These are phyloP conservation scores for Alternaria tenuissima DNA, from an alignment of 2,329 filamentous ascomycete species.

Conservation along the genomic window DNA sequence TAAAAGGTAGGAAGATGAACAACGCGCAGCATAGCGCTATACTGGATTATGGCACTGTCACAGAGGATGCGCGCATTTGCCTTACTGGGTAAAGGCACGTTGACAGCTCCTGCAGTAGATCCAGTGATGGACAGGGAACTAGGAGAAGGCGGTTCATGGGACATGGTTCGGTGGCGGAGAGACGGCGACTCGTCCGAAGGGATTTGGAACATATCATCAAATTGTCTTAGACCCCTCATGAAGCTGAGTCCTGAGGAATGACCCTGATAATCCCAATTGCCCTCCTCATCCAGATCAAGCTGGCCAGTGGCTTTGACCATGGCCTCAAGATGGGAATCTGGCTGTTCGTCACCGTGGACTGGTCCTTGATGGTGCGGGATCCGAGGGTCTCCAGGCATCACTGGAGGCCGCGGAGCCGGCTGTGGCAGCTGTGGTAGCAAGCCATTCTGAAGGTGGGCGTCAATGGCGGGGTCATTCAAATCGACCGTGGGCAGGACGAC, in stretches of 20 bases:
- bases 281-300: slow-evolving; percentile 88
- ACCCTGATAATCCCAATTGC: slow-evolving; percentile 94
- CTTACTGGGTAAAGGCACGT: slow-evolving; percentile 71
- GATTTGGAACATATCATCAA: slow-evolving; percentile 77
- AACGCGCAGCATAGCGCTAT: slow-evolving; percentile 71
- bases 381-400: slow-evolving; percentile 31
- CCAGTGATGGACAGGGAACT: slow-evolving; percentile 70
- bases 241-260: slow-evolving; percentile 92
- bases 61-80: slow-evolving; percentile 65
- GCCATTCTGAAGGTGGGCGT: slow-evolving; percentile 77
- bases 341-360: slow-evolving; percentile 44
- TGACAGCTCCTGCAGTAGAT: slow-evolving; percentile 45
- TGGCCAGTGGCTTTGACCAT: slow-evolving; percentile 96
- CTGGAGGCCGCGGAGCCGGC: slow-evolving; percentile 31
- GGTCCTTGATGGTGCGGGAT: slow-evolving; percentile 30
- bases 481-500: slow-evolving; percentile 85
- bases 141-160: slow-evolving; percentile 74
- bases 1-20: slow-evolving; percentile 86
- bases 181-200: slow-evolving; percentile 67
- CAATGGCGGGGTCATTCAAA: slow-evolving; percentile 83
- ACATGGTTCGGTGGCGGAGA: slow-evolving; percentile 62
- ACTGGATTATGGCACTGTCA: slow-evolving; percentile 68
- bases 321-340: slow-evolving; percentile 78
- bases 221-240: slow-evolving; percentile 84
- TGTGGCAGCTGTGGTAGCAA: slow-evolving; percentile 54